A percentile compares a stretch with the other conserved stretches of the same genome.
These are phyloP conservation scores for Microdochium nivale DNA, from an alignment of 2,329 filamentous ascomycete genomes.

Conservation along the genomic window DNA sequence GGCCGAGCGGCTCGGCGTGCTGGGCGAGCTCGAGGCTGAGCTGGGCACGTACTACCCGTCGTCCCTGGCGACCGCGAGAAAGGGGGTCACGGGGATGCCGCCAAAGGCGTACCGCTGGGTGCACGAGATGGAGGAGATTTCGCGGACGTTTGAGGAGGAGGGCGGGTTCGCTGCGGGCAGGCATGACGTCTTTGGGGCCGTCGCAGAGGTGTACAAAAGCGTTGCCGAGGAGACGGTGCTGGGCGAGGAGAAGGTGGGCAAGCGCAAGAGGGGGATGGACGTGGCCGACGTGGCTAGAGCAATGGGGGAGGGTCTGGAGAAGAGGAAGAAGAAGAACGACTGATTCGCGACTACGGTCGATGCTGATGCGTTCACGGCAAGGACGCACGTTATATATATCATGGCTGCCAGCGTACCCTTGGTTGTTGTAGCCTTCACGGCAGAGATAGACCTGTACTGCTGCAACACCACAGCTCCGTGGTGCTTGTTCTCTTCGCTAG, in stretches of 20 bases:
- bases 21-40: slow-evolving; percentile 47
- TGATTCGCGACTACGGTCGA: neutral
- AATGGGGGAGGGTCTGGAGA: slow-evolving; percentile 19
- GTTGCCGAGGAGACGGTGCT: slow-evolving; percentile 55
- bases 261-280: slow-evolving; percentile 45
- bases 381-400: no score
- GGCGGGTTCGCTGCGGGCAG: slow-evolving; percentile 50
- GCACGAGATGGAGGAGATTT: slow-evolving; percentile 69
- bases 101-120: slow-evolving; percentile 75
- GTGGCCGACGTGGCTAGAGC: slow-evolving; percentile 46
- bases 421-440: no score
- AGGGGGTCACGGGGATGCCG: slow-evolving; percentile 49
- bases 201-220: slow-evolving; percentile 51
- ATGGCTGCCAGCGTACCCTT: no score
- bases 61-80: slow-evolving; percentile 35
- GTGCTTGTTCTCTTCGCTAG: no score
- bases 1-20: slow-evolving; percentile 53
- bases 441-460: neutral
- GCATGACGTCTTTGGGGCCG: slow-evolving; percentile 36
- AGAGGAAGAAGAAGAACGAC: slow-evolving; percentile 21
- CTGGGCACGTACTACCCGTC: slow-evolving; percentile 40
- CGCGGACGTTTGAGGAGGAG: slow-evolving; percentile 53
- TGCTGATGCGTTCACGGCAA: no score
- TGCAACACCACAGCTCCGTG: no score
- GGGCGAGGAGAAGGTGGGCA: slow-evolving; percentile 48